phyloP scores from a whole-genome alignment of 1,139 yeast genomes.

The Saccharomyces pastorianus region DNA sequence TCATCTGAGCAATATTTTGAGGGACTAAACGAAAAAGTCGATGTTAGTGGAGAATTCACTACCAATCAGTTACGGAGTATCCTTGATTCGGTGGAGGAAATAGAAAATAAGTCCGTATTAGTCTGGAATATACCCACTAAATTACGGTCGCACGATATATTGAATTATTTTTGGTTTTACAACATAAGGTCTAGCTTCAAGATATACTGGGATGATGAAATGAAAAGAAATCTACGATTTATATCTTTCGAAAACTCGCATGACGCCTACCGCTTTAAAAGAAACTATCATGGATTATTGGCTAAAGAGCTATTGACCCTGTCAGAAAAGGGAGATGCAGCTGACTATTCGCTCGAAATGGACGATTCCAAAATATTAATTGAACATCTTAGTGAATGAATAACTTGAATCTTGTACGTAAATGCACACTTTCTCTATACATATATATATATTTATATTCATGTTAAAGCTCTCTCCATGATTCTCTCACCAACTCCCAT shows the following conservation, averaged over 20 bases:
- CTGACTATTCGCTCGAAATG: neutral
- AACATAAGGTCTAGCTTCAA: conserved; percentile 24
- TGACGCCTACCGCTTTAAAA: conserved; percentile 23
- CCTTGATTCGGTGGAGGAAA: conserved; percentile 8
- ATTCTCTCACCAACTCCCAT: conserved; percentile 62
- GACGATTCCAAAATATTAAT: neutral
- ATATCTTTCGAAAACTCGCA: conserved; percentile 19
- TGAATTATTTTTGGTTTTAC: conserved; percentile 26
- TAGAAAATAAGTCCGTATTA: conserved; percentile 22
- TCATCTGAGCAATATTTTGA: conserved; percentile 16
- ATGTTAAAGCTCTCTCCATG: conserved; percentile 49
- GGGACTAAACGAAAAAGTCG: conserved; percentile 3
- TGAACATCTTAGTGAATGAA: neutral
- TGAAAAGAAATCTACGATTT: conserved; percentile 18
- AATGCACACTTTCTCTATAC: neutral
- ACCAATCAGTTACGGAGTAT: conserved; percentile 1
- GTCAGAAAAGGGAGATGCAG: neutral
- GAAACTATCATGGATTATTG: conserved; percentile 25
- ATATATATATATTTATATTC: neutral
- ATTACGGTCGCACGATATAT: conserved; percentile 11
- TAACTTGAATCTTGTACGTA: neutral
- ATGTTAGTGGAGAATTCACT: neutral
- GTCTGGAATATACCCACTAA: conserved; percentile 27
- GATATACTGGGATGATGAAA: conserved; percentile 18
- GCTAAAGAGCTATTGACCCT: conserved; percentile 12